These are phyloP conservation scores for Coniochaeta hoffmannii DNA, from an alignment of 2,329 filamentous ascomycete genomes.

Conservation along the genomic window DNA sequence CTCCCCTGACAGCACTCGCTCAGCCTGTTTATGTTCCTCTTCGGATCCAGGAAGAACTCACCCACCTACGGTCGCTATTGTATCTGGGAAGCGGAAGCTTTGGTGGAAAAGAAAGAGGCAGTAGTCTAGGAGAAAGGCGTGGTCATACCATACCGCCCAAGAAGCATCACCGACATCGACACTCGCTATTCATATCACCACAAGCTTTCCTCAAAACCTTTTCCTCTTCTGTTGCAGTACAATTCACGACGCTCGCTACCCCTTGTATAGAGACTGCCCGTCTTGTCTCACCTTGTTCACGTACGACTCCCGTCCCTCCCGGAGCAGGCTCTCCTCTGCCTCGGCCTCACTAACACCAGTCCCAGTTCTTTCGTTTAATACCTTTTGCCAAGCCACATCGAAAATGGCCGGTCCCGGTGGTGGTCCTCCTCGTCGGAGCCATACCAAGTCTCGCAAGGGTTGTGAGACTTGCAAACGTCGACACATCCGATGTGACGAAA, in stretches of 20 bases:
- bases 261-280: conserved; percentile 5
- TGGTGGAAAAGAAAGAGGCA: conserved; percentile 4
- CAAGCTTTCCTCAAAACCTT: not conserved
- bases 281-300: not conserved
- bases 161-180: not conserved
- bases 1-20: conserved; percentile 12
- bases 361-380: conserved; percentile 26
- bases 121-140: not conserved
- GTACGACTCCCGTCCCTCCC: not conserved
- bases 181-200: not conserved
- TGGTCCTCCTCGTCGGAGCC: conserved; percentile 80
- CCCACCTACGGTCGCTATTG: conserved; percentile 31
- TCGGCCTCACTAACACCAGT: conserved; percentile 2
- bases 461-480: conserved; percentile 97
- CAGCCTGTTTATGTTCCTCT: conserved; percentile 20
- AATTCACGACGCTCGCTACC: conserved; percentile 11
- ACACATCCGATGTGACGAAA: conserved; percentile 97
- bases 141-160: not conserved
- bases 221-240: conserved; percentile 4
- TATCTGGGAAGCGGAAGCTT: conserved; percentile 10
- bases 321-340: not conserved
- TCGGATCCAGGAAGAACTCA: conserved; percentile 11
- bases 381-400: conserved; percentile 22
- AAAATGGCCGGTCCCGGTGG: conserved; percentile 90
- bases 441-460: conserved; percentile 97